Evolutionary conservation across 2,329 filamentous ascomycete genomes (phyloP), one percentile per base, ranked within the genome.

Genomic region (Tolypocladium amazonense): DNA sequence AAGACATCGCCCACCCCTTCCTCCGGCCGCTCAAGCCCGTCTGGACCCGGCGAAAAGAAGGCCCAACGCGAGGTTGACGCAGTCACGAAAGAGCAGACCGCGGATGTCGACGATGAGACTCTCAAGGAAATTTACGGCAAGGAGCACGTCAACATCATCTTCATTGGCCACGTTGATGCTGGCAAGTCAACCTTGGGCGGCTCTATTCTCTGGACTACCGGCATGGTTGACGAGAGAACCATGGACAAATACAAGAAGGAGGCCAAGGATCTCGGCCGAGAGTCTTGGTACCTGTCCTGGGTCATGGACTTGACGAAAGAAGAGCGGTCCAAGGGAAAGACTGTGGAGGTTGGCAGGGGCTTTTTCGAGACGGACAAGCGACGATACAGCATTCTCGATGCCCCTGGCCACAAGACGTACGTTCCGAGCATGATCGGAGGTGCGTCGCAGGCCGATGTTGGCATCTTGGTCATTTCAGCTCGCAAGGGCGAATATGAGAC

Each of bases 271-370:
- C 83, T 94, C 65, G 94, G 94, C 58, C 89, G 92, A 79, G 94
- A 97, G 78, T 96, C 93, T 4, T 99, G 94, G 94, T 99, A 97
- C 74, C 83, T 99, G 27, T 99, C 94, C 52, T 99, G 95, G 94
- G 95, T 92, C 62, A 84, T 99, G 68, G 94, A 99, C 82, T 75
- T 97, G 74, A 99, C 92, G 66, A 96, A 93, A 76, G 95, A 99
- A 75, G 94, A 99, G 74, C 86, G 95, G 70, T 81, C 90, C 58
- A 96, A 97, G 82, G 94, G 94, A 66, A 99, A 97, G 81, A 99
- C 94, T 7, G 92, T 99, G 64, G 94, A 99, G 76, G 93, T 97
- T 65, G 94, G 94, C 33, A 86, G 93, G 71, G 94, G 90, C 15
- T 97, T 90, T 76, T 97, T 99, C 76, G 94, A 97, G 79, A 96